A percentile compares a stretch with the other conserved stretches of the same genome.
Conservation (phyloP, 2,329 filamentous ascomycete species). For the Pezicula radicicola region DNA sequence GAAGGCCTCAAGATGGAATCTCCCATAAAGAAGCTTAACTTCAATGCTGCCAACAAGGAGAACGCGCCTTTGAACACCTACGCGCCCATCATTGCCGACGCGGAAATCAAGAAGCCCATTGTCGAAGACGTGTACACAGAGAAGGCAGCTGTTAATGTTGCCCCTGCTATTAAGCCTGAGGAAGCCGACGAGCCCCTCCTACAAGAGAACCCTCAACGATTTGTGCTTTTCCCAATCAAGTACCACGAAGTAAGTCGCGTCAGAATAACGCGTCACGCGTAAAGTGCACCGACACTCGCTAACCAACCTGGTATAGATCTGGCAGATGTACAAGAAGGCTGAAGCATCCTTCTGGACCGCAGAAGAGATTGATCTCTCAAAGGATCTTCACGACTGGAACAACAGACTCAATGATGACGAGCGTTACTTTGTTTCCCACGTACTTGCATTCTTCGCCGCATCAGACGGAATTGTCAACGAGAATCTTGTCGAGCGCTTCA, state of each 20-base stretch:
- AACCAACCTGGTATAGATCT: conserved; percentile 61
- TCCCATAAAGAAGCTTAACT: conserved; percentile 85
- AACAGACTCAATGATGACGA: conserved; percentile 96
- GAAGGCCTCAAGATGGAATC: conserved; percentile 91
- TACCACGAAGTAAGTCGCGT: conserved; percentile 83
- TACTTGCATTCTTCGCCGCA: conserved; percentile 97
- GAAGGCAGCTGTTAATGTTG: conserved; percentile 35
- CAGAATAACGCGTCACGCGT: conserved; percentile 57
- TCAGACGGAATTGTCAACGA: conserved; percentile 99
- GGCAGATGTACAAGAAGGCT: conserved; percentile 99
- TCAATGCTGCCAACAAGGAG: conserved; percentile 75
- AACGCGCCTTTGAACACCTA: conserved; percentile 58
- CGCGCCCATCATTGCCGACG: conserved; percentile 47
- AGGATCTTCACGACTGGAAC: conserved; percentile 99
- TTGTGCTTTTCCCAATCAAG: conserved; percentile 98
- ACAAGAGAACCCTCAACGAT: conserved; percentile 92
- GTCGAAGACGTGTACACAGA: conserved; percentile 47
- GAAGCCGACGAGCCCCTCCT: conserved; percentile 88
- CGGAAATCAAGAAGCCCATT: conserved; percentile 54
- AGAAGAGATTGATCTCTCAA: conserved; percentile 98
- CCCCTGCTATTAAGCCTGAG: conserved; percentile 57
- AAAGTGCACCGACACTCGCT: conserved; percentile 52
- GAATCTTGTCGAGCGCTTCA: conserved; percentile 98
- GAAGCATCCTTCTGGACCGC: conserved; percentile 99
- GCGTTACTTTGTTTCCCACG: conserved; percentile 97